Evolutionary conservation across 2,329 filamentous ascomycete genomes (phyloP).

Genomic region (Trichoderma sp.): DNA sequence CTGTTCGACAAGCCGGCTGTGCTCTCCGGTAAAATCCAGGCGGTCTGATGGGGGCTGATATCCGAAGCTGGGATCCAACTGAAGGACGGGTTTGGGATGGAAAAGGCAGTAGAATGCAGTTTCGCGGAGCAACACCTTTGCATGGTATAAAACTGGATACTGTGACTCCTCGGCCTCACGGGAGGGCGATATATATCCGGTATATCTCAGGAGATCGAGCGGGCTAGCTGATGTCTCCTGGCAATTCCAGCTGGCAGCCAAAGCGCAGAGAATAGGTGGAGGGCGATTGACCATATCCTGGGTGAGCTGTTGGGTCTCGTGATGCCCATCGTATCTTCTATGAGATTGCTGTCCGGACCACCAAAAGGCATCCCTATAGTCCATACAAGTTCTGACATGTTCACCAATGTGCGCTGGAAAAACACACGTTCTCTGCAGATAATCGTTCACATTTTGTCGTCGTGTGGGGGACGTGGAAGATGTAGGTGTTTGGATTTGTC

Average conservation of each 20-base stretch:
- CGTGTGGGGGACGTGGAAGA: conserved; percentile 53
- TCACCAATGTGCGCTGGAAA: conserved; percentile 42
- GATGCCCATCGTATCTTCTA: conserved; percentile 27
- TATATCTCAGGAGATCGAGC: conserved; percentile 54
- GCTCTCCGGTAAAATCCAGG: conserved; percentile 46
- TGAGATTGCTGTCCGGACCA: conserved; percentile 53
- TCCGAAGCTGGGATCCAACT: conserved; percentile 31
- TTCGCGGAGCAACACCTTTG: conserved; percentile 58
- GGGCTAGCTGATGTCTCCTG: conserved; percentile 52
- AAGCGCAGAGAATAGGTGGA: conserved; percentile 52
- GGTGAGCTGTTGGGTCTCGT: conserved; percentile 23
- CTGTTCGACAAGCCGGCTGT: conserved; percentile 51
- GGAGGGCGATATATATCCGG: conserved; percentile 49
- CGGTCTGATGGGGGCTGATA: conserved; percentile 40
- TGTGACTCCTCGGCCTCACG: conserved; percentile 51
- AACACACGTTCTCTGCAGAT: conserved; percentile 49
- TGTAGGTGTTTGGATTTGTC: conserved; percentile 47
- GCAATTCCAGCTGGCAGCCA: conserved; percentile 55
- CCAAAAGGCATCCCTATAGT: conserved; percentile 61
- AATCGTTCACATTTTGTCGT: conserved; percentile 54
- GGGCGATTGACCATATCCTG: conserved; percentile 42
- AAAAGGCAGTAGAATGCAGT: conserved; percentile 56
- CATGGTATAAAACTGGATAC: conserved; percentile 54
- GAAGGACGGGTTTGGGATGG: conserved; percentile 48
- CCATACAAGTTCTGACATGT: conserved; percentile 48